phyloP scores from a whole-genome alignment of 495 filamentous ascomycete genomes.

The Tuber borchii region DNA sequence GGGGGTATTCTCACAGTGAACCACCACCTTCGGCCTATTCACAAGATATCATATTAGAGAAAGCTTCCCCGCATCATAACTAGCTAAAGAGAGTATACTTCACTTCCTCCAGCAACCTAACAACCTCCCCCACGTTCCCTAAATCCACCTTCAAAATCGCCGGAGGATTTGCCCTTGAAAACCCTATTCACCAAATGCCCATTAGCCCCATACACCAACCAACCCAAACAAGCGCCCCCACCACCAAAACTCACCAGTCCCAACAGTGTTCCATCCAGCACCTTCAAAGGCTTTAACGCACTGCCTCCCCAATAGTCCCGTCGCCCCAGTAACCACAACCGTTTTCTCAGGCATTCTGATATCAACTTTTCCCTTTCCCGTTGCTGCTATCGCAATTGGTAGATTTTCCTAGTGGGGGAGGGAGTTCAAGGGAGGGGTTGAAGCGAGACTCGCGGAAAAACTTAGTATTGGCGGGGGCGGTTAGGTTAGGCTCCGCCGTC shows the following conservation, averaged over 20 bases:
- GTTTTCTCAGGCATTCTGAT: slow-evolving; percentile 51
- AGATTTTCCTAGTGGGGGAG: not conserved
- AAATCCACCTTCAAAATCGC: slow-evolving; percentile 72
- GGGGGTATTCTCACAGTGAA: slow-evolving; percentile 62
- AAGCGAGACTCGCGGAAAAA: not conserved
- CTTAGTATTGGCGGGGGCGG: not conserved
- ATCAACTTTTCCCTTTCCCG: not conserved
- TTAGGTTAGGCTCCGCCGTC: not conserved
- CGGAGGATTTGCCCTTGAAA: slow-evolving; percentile 63
- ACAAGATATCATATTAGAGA: not conserved
- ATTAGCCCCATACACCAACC: slow-evolving; percentile 21
- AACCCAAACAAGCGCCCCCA: slow-evolving; percentile 20
- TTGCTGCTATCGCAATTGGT: not conserved
- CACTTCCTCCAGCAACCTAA: slow-evolving; percentile 55
- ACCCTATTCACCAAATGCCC: slow-evolving; percentile 25
- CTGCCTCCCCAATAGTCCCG: slow-evolving; percentile 74
- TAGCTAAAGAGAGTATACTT: slow-evolving; percentile 49
- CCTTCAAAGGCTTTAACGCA: slow-evolving; percentile 61
- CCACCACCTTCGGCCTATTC: slow-evolving; percentile 66
- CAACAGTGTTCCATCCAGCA: slow-evolving; percentile 66
- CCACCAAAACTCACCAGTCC: slow-evolving; percentile 55
- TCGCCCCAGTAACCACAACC: slow-evolving; percentile 78
- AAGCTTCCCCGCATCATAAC: not conserved
- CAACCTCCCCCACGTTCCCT: slow-evolving; percentile 55
- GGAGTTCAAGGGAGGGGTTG: not conserved